Percentiles rank a stretch among this genome's conserved stretches.
Conservation (phyloP, 805 yeast genomes). For the Starmerella cellae region DNA sequence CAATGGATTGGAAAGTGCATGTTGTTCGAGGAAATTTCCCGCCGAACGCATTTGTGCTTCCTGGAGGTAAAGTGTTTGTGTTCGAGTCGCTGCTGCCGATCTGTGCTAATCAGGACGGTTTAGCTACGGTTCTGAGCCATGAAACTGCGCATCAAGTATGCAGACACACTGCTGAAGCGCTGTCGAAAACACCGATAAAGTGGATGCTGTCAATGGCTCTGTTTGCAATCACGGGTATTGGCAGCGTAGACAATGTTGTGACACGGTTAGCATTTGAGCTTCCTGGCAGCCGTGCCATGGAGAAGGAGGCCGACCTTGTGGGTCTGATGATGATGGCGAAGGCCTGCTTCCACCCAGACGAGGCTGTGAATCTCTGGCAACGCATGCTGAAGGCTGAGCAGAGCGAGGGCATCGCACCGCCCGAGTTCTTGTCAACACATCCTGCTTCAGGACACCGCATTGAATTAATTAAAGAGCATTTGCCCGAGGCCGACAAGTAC, state of each 20-base stretch:
- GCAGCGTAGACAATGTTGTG: slow-evolving; percentile 40
- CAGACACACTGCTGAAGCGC: slow-evolving; percentile 74
- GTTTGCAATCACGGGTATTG: slow-evolving; percentile 50
- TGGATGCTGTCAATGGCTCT: slow-evolving; percentile 40
- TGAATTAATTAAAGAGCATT: slow-evolving; percentile 52
- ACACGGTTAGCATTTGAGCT: slow-evolving; percentile 45
- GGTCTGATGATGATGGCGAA: slow-evolving; percentile 85
- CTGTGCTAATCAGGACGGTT: slow-evolving; percentile 70
- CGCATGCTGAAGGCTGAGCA: slow-evolving; percentile 52
- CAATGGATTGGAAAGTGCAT: slow-evolving; percentile 59
- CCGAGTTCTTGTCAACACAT: slow-evolving; percentile 74
- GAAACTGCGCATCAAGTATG: slow-evolving; percentile 92
- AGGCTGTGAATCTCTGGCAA: slow-evolving; percentile 66
- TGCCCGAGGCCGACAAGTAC: slow-evolving; percentile 30
- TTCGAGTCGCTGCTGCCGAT: slow-evolving; percentile 66
- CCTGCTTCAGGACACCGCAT: slow-evolving; percentile 81
- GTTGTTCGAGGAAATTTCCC: slow-evolving; percentile 61
- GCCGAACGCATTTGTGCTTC: slow-evolving; percentile 93
- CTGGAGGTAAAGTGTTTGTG: slow-evolving; percentile 92
- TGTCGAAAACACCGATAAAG: slow-evolving; percentile 65
- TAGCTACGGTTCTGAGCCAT: slow-evolving; percentile 90
- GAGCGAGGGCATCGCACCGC: slow-evolving; percentile 27
- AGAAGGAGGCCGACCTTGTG: slow-evolving; percentile 88
- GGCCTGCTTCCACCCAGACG: slow-evolving; percentile 72
- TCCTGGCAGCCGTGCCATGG: slow-evolving; percentile 90